phyloP scores from a whole-genome alignment of 768 basidiomycete genomes.

The Leccinellum luteum region DNA sequence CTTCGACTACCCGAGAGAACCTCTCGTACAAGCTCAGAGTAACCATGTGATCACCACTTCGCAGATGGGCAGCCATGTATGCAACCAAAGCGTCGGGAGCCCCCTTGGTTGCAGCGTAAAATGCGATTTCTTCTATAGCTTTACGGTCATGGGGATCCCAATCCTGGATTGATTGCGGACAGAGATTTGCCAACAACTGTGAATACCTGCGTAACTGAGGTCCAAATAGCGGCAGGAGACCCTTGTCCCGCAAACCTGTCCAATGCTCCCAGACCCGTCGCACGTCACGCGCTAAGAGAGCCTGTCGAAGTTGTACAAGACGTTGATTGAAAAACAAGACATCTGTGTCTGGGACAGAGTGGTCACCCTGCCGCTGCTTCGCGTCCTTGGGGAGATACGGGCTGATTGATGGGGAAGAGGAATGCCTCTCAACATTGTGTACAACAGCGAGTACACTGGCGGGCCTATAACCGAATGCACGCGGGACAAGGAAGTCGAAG shows the following conservation, averaged over 20 bases:
- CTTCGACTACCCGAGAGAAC: slow-evolving; percentile 30
- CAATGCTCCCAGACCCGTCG: slow-evolving; percentile 35
- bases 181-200: slow-evolving; percentile 31
- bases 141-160: slow-evolving; percentile 31
- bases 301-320: slow-evolving; percentile 38
- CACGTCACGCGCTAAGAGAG: slow-evolving; percentile 37
- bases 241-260: slow-evolving; percentile 40
- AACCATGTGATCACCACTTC: slow-evolving; percentile 36
- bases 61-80: slow-evolving; percentile 47
- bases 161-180: slow-evolving; percentile 16
- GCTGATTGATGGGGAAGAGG: neutral
- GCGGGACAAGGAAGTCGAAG: slow-evolving; percentile 46
- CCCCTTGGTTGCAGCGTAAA: slow-evolving; percentile 45
- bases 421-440: slow-evolving; percentile 4
- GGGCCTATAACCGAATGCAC: slow-evolving; percentile 24
- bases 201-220: slow-evolving; percentile 42
- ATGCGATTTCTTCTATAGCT: slow-evolving; percentile 45
- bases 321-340: slow-evolving; percentile 35
- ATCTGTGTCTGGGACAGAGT: slow-evolving; percentile 27
- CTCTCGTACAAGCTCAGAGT: slow-evolving; percentile 45
- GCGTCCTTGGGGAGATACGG: slow-evolving; percentile 5
- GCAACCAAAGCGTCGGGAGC: slow-evolving; percentile 47
- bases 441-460: slow-evolving; percentile 13
- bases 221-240: slow-evolving; percentile 47
- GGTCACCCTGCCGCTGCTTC: slow-evolving; percentile 4